Evolutionary conservation across 2,329 filamentous ascomycete genomes (phyloP), one percentile per base, ranked within the genome.

Genomic region (Neophaeococcomyces aloes): DNA sequence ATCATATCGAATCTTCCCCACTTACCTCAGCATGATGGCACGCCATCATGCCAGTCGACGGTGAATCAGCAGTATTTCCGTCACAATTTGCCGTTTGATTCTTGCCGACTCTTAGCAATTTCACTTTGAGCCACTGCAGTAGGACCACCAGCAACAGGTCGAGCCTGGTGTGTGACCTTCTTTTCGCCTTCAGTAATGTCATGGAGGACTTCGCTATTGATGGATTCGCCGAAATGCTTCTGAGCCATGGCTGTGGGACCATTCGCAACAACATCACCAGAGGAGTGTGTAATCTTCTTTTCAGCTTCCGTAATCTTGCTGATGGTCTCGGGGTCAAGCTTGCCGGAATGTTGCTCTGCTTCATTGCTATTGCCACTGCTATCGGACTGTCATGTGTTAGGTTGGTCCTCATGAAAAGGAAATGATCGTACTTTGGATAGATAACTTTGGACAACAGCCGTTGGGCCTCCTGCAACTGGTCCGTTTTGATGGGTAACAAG

Each of bases 101-200:
- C 10, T 27, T 27, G 23, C 10, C 10, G 23, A 27, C 23, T 27
- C 23, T 27, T 49, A 29, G 34, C 25, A 19, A 51, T 37, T 19
- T 49, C 47, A 30, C 56, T 57, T 53, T 68, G 65, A 1, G 63
- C 62, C 4, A 61, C 53, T 0, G 61, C 49, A 1, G 65, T 67
- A 1, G 65, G 64, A 0, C 64, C 64, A 8, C 61, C 58, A 40
- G 61, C 57, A 18, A 64, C 53, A 0, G 53, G 48, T 27, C 23
- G 23, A 3, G 60, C 57, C 4, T 45, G 55, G 1, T 62, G 62
- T 0, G 63, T 65, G 21, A 68, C 55, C 11, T 50, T 54, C 45
- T 62, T 62, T 56, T 68, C 65, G 10, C 61, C 65, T 31, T 59
- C 56, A 7, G 61, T 66, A 47, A 68, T 67, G 46, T 66, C 63